Base-by-base conservation (phyloP, 768 basidiomycete species). In the Lentinula lateritia region DNA sequence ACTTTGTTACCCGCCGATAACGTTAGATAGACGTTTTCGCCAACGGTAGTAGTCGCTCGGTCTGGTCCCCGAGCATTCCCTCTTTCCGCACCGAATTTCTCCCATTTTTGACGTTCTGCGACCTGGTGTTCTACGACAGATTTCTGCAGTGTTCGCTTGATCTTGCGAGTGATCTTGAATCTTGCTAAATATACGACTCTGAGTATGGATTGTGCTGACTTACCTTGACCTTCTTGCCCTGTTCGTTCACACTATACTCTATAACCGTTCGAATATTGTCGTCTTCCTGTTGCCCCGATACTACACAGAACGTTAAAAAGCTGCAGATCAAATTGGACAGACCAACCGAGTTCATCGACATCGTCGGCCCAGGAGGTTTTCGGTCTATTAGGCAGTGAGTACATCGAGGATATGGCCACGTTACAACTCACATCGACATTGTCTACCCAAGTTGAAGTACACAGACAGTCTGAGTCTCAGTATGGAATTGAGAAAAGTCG, bases 201-300 rank as follows among this genome's bases (percentile, higher is more conserved):
- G 16, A 32, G 35, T 50, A 52, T 9, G n/a, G 52, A 52, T 13
- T 35, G 20, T 59, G n/a, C 39, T 35, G 46, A 65, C 78, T 43
- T 65, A 92, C 95, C 80, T 98, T 99, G 72, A 98, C 86, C 72
- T 91, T 94, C 76, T 95, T 93, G 6, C 94, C 96, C 34, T 95
- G 89, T 38, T 98, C 96, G 67, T 98, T 95, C 57, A 90, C 73
- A 32, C 80, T 79, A 73, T 90, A 94, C 70, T 93, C 93, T 50
- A 92, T 79, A 0, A 86, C 89, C n/a, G 89, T 89, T 18, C 91
- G 83, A 66, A 98, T 89, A 66, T 94, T 91, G 48, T 89, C 79
- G 61, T 80, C 89, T 68, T 93, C 90, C 66, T 89, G n/a, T 16
- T 35, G n/a, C 53, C 28, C 16, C 50, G 48, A 43, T 34, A 39